Percentiles rank a stretch among this genome's conserved stretches.
Evolutionary conservation across 2,329 filamentous ascomycete genomes (phyloP).

Genomic region (Nothophoma quercina): DNA sequence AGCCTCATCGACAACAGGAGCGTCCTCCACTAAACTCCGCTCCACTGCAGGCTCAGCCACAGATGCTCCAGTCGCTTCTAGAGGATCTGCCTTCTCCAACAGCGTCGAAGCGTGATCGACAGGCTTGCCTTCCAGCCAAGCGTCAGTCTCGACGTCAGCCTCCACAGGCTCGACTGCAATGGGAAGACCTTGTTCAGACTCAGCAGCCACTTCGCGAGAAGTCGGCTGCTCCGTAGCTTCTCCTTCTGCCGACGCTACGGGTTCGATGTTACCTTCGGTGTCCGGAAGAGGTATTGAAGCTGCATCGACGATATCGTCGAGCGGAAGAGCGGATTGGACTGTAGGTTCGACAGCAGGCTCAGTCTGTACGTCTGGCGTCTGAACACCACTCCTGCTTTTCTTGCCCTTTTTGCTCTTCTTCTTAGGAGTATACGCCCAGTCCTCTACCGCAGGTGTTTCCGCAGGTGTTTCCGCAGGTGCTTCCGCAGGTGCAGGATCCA

Average conservation of each 20-base stretch:
- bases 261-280: neutral
- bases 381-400: constrained; percentile 23
- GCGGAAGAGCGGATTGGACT: neutral
- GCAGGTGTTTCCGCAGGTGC: too few species aligned
- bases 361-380: constrained; percentile 15
- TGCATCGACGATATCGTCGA: neutral
- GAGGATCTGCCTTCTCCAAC: constrained; percentile 12
- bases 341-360: neutral
- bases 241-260: neutral
- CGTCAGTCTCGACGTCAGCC: constrained; percentile 4
- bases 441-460: constrained; percentile 11
- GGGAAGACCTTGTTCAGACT: too few species aligned
- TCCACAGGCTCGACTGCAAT: too few species aligned
- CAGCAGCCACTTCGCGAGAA: too few species aligned
- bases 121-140: constrained; percentile 8
- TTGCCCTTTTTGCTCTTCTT: constrained; percentile 35
- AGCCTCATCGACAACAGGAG: neutral
- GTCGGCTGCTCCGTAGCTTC: neutral
- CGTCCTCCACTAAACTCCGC: neutral
- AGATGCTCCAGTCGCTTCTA: neutral
- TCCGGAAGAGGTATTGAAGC: neutral
- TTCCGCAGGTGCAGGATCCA: too few species aligned
- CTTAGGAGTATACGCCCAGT: constrained; percentile 18
- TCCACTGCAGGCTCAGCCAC: constrained; percentile 1
- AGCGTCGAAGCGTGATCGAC: constrained; percentile 2